Evolutionary conservation across 2,329 filamentous ascomycete genomes (phyloP).

Genomic region (Aspergillus sp.): DNA sequence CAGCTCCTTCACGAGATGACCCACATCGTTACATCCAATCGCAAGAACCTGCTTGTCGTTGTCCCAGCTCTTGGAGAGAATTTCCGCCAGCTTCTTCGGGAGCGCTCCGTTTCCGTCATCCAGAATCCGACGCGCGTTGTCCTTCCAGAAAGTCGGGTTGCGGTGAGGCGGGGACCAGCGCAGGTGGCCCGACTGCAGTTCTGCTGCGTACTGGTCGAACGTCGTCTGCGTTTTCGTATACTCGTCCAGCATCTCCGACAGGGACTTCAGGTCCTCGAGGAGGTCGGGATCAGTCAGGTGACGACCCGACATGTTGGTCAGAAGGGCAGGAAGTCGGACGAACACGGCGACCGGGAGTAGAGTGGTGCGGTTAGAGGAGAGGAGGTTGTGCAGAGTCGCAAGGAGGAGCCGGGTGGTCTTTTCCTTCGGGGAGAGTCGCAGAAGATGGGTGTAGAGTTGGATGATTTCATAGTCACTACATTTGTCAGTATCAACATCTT

Average conservation of each 20-base stretch:
- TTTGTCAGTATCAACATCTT: conserved; percentile 7
- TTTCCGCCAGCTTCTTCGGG: conserved; percentile 77
- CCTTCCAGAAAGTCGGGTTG: conserved; percentile 83
- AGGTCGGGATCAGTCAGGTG: conserved; percentile 50
- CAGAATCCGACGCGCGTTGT: conserved; percentile 83
- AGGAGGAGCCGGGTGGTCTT: conserved; percentile 93
- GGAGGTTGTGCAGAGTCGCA: conserved; percentile 83
- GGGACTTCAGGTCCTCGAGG: conserved; percentile 46
- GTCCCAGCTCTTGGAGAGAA: conserved; percentile 77
- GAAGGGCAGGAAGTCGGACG: conserved; percentile 68
- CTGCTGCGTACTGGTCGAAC: conserved; percentile 70
- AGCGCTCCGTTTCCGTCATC: conserved; percentile 78
- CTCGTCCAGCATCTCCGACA: conserved; percentile 73
- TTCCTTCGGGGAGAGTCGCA: conserved; percentile 92
- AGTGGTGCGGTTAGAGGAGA: conserved; percentile 66
- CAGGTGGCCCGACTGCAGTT: conserved; percentile 80
- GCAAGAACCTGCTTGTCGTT: conserved; percentile 83
- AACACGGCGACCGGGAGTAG: conserved; percentile 81
- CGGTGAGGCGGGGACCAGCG: conserved; percentile 92
- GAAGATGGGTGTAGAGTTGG: conserved; percentile 84
- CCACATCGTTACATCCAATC: conserved; percentile 89
- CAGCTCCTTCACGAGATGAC: conserved; percentile 82
- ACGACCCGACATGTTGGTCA: conserved; percentile 55
- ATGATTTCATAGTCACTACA: conserved; percentile 86
- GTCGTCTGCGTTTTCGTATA: conserved; percentile 71